These are phyloP conservation scores for Neofusicoccum sp. DNA, from an alignment of 2,329 filamentous ascomycete genomes.

Conservation along the genomic window DNA sequence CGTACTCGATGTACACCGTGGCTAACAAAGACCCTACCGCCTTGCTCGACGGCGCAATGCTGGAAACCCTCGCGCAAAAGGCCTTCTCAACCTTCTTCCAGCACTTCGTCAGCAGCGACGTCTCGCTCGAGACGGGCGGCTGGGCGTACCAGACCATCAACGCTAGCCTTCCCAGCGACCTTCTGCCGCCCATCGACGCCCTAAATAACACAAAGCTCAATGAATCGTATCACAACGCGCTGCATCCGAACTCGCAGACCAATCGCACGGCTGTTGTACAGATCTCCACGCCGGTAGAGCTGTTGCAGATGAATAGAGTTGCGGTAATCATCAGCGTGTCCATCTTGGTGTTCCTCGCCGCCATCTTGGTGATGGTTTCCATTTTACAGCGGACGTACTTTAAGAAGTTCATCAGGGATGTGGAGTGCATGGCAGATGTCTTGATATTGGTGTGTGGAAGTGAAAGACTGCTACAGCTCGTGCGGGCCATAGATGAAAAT, in stretches of 20 bases:
- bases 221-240: slow-evolving; percentile 25
- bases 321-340: neutral
- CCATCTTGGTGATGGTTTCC: slow-evolving; percentile 24
- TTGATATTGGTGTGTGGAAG: slow-evolving; percentile 31
- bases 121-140: slow-evolving; percentile 27
- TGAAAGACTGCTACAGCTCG: slow-evolving; percentile 28
- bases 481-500: slow-evolving; percentile 11
- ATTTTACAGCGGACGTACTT: slow-evolving; percentile 28
- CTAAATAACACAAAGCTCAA: neutral
- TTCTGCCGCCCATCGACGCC: neutral
- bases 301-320: too few relatives aligned
- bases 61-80: slow-evolving; percentile 24
- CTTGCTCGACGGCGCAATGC: slow-evolving; percentile 22
- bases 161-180: slow-evolving; percentile 23
- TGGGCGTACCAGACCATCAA: slow-evolving; percentile 31
- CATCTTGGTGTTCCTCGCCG: slow-evolving; percentile 30
- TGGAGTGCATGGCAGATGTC: slow-evolving; percentile 31
- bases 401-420: slow-evolving; percentile 25
- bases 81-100: slow-evolving; percentile 33
- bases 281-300: too few relatives aligned
- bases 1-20: slow-evolving; percentile 33
- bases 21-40: slow-evolving; percentile 27
- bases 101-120: slow-evolving; percentile 28
- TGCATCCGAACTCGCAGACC: slow-evolving; percentile 23
- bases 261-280: too few relatives aligned